Evolutionary conservation across 345 rosid species (phyloP).

Genomic region (thale cress (Arabidopsis thaliana)): TAIR10.1 NC_003076.8:47501-48000

Average conservation of each 20-base stretch:
- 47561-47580: too few relatives aligned
- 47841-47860: slow-evolving; percentile 25
- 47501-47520: too few relatives aligned
- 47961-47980: slow-evolving; percentile 5
- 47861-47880: neutral
- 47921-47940: neutral
- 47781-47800: slow-evolving; percentile 15
- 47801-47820: neutral
- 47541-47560: too few relatives aligned
- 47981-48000: too few relatives aligned
- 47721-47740: slow-evolving; percentile 24
- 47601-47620: neutral
- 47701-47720: slow-evolving; percentile 27
- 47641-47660: slow-evolving; percentile 17
- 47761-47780: slow-evolving; percentile 26
- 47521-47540: too few relatives aligned
- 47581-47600: too few relatives aligned
- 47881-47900: slow-evolving; percentile 13
- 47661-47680: slow-evolving; percentile 22
- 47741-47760: slow-evolving; percentile 31
- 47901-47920: slow-evolving; percentile 30
- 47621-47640: neutral
- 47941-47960: slow-evolving; percentile 30
- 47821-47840: slow-evolving; percentile 29
- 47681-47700: slow-evolving; percentile 21